Evolutionary conservation across 2,329 filamentous ascomycete species (phyloP), one percentile per base, ranked within the genome.

Genomic region (Pleomassaria siparia): DNA sequence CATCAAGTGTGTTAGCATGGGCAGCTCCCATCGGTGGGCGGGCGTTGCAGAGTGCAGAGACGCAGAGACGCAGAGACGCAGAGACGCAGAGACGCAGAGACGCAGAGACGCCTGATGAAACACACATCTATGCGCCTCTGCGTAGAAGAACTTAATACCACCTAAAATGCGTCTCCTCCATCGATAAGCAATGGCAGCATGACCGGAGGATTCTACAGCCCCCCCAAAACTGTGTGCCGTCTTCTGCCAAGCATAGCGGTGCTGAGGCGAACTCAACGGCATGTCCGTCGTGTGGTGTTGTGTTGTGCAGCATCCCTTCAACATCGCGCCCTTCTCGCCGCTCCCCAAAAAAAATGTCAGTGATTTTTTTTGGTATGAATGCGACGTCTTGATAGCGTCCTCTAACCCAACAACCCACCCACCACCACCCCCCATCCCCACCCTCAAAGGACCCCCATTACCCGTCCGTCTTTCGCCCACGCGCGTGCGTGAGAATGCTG

Each of bases 291-390:
- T 13, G 32, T 36, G 32, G 3, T n/a, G n/a, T n/a, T n/a, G n/a
- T n/a, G n/a, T 22, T 21, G 35, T 37, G 20, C 35, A 22, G 21
- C 35, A 3, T n/a, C n/a, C n/a, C n/a, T n/a, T 24, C 35, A 35
- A 16, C 32, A n/a, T 35, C 32, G 32, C 32, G 32, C 5, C 16
- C 39, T 41, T 25, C 11, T 6, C 11, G 12, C 40, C 18, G 21
- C 32, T 24, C 45, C n/a, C n/a, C n/a, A n/a, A n/a, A n/a, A n/a
- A n/a, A 40, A n/a, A 30, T 28, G 33, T 35, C 25, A 32, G 44
- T 33, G 35, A 40, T n/a, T n/a, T n/a, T n/a, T n/a, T n/a, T n/a
- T n/a, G n/a, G n/a, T n/a, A n/a, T 46, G 43, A 20, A 30, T 40
- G 18, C 20, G 15, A 9, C 25, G 12, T 24, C 24, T 18, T 33